These are phyloP conservation scores for Misopates orontium DNA, from an alignment of 257 asterid species.

Conservation along the genomic window DNA sequence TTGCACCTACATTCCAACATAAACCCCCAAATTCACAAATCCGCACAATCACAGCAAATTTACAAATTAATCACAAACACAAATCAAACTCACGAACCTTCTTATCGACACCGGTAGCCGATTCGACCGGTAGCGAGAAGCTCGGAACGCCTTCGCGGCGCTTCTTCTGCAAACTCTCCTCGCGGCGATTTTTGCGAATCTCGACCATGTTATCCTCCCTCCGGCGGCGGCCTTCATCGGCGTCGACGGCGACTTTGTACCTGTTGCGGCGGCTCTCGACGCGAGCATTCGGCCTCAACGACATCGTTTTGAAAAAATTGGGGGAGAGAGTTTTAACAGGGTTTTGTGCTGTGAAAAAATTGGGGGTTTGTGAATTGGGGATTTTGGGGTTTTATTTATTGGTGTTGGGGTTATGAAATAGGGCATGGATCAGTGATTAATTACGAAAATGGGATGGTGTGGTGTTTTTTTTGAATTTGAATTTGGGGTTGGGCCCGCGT, in stretches of 20 bases:
- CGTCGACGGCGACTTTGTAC: conserved; percentile 91
- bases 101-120: conserved; percentile 46
- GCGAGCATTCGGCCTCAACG: conserved; percentile 76
- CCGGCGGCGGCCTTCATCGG: conserved; percentile 89
- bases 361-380: not conserved
- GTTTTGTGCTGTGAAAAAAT: conserved; percentile 10
- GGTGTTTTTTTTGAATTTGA: conserved; percentile 21
- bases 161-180: conserved; percentile 89
- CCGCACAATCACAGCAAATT: not conserved
- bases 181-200: conserved; percentile 83
- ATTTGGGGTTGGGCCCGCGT: not conserved
- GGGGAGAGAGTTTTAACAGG: conserved; percentile 39
- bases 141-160: conserved; percentile 79
- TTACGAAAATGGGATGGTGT: conserved; percentile 45
- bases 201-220: conserved; percentile 96
- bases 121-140: conserved; percentile 47
- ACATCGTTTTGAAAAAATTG: conserved; percentile 38
- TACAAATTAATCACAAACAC: not conserved
- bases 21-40: not conserved
- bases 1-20: conserved; percentile 40
- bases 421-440: conserved; percentile 50
- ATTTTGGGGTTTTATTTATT: not conserved
- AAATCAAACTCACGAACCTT: conserved; percentile 47
- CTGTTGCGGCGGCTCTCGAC: conserved; percentile 78
- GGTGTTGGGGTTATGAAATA: not conserved